Conservation (phyloP, 2,329 filamentous ascomycete genomes). For the Bipolaris zeicola region DNA sequence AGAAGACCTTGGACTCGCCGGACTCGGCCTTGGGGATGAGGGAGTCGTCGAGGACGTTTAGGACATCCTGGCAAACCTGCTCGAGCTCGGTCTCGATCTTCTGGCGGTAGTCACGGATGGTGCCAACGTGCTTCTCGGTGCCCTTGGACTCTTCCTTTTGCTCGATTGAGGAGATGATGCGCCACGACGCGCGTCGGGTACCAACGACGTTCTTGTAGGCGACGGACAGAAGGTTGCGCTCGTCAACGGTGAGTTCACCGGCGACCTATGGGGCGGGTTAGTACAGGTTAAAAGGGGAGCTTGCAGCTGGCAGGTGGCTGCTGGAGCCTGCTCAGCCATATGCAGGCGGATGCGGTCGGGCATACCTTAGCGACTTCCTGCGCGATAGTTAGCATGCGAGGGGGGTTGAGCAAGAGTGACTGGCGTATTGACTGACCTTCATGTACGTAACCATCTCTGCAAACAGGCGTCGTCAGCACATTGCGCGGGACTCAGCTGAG, state of each 20-base stretch:
- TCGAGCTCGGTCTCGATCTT: conserved; percentile 98
- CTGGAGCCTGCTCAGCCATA: conserved; percentile 24
- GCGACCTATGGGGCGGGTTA: conserved; percentile 58
- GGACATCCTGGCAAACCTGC: conserved; percentile 97
- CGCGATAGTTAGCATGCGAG: conserved; percentile 45
- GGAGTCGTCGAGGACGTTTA: conserved; percentile 89
- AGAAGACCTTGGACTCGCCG: conserved; percentile 99
- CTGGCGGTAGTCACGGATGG: conserved; percentile 95
- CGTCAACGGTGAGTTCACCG: conserved; percentile 71
- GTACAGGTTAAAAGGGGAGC: conserved; percentile 6
- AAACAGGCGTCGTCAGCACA: conserved; percentile 42
- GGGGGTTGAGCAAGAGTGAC: conserved; percentile 4
- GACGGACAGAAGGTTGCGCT: conserved; percentile 92
- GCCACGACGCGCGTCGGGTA: conserved; percentile 96
- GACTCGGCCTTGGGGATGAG: conserved; percentile 95
- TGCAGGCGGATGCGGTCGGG: conserved; percentile 27
- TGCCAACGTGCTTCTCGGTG: conserved; percentile 88
- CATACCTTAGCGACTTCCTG: conserved; percentile 92
- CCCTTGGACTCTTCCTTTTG: conserved; percentile 99
- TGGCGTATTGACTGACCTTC: conserved; percentile 67
- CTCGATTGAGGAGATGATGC: conserved; percentile 99
- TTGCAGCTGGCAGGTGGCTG: conserved; percentile 17
- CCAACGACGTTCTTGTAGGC: conserved; percentile 99
- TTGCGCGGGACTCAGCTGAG: conserved; percentile 20
- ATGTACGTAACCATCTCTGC: conserved; percentile 97